Evolutionary conservation across 495 filamentous ascomycete genomes (phyloP).

Genomic region (Acidomyces sp.): DNA sequence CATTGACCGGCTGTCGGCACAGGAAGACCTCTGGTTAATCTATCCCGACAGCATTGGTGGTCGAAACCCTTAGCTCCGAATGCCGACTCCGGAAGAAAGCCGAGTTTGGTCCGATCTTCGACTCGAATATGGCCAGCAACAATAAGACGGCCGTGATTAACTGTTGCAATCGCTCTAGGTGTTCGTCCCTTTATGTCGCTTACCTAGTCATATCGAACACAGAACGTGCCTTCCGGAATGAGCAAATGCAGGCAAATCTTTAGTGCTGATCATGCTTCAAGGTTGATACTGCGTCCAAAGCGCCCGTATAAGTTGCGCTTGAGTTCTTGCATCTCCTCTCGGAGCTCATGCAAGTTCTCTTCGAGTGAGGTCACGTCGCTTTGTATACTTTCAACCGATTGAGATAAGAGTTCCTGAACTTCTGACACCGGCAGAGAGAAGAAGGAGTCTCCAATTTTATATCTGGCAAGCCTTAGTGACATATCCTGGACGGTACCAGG

Average conservation of each 20-base stretch:
- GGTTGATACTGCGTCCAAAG: conserved; percentile 88
- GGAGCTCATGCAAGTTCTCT: conserved; percentile 54
- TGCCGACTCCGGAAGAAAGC: too few species aligned
- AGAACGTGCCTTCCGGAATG: too few species aligned
- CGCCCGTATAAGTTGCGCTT: conserved; percentile 88
- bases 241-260: too few species aligned
- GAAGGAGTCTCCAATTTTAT: conserved; percentile 94
- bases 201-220: too few species aligned
- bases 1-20: not conserved
- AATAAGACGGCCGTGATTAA: too few species aligned
- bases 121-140: too few species aligned
- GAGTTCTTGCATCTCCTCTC: conserved; percentile 74
- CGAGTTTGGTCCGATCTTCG: too few species aligned
- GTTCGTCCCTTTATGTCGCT: too few species aligned
- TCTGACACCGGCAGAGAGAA: conserved; percentile 70
- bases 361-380: conserved; percentile 62
- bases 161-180: too few species aligned
- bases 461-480: conserved; percentile 38
- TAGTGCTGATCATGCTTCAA: conserved; percentile 88
- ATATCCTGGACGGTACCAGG: not conserved
- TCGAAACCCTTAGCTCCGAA: too few species aligned
- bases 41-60: not conserved
- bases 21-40: not conserved
- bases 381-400: conserved; percentile 58
- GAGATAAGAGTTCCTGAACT: conserved; percentile 67